A percentile compares a stretch with the other conserved stretches of the same genome.
These are phyloP conservation scores for Tribonema minus DNA, from an alignment of 108 stramenopile species.

Conservation along the genomic window DNA sequence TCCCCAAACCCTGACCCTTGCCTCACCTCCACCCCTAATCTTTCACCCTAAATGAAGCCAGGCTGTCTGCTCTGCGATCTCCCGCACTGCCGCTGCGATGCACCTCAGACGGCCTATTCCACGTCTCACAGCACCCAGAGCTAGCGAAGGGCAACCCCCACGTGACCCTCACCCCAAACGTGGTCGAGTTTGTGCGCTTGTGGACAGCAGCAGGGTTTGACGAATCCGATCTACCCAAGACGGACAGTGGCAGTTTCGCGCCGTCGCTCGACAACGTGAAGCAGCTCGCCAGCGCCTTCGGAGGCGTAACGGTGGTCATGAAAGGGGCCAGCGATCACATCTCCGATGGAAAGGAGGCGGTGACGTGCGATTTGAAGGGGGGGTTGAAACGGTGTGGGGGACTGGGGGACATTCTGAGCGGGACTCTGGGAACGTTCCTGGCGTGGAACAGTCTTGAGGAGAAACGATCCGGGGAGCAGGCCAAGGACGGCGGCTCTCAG, in stretches of 20 bases:
- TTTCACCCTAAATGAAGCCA: no score
- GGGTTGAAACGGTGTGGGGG: constrained; percentile 91
- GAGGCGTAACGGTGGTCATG: constrained; percentile 58
- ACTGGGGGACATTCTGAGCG: constrained; percentile 86
- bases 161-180: constrained; percentile 79
- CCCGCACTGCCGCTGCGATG: no score
- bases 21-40: no score
- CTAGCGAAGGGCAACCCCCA: neutral
- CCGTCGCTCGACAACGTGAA: neutral
- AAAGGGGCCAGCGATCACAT: constrained; percentile 64
- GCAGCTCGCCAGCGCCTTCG: constrained; percentile 9
- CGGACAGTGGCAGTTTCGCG: neutral
- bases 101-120: neutral
- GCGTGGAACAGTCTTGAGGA: constrained; percentile 6
- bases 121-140: neutral
- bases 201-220: constrained; percentile 18
- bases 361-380: constrained; percentile 70
- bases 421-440: constrained; percentile 9
- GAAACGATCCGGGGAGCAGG: no score
- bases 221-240: neutral
- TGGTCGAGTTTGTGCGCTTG: constrained; percentile 76
- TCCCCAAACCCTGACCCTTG: no score
- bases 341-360: constrained; percentile 18
- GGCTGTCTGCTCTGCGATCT: no score
- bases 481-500: no score